These are phyloP conservation scores for Colletotrichum kahawae DNA, from an alignment of 2,329 filamentous ascomycete genomes.

Conservation along the genomic window DNA sequence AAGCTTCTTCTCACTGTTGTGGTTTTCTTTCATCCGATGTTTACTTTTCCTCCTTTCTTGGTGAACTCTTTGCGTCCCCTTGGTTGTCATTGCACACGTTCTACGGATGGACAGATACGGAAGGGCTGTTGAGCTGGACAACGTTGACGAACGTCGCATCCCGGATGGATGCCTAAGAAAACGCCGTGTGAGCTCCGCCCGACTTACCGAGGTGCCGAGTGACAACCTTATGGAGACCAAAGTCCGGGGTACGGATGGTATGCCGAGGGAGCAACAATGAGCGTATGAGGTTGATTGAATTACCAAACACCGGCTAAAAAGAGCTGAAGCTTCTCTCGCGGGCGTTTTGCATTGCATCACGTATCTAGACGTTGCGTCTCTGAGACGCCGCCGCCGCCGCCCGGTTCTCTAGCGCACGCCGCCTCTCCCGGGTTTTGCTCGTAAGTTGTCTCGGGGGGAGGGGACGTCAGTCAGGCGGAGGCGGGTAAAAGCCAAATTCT, in stretches of 20 bases:
- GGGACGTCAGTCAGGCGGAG: too few species aligned
- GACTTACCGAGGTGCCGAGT: not conserved
- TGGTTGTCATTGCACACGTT: not conserved
- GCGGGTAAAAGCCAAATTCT: not conserved
- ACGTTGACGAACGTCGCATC: not conserved
- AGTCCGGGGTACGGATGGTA: too few species aligned
- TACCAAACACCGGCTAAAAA: not conserved
- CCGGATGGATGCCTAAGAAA: not conserved
- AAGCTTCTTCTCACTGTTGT: too few species aligned
- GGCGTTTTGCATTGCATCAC: not conserved
- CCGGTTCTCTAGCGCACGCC: not conserved
- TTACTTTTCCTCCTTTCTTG: not conserved
- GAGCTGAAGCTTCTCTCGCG: not conserved
- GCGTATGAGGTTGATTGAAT: not conserved
- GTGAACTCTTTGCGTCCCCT: too few species aligned
- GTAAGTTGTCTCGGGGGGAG: conserved; percentile 2
- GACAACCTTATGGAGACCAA: not conserved
- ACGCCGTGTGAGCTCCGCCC: not conserved
- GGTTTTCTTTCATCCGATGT: not conserved
- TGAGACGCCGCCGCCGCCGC: not conserved
- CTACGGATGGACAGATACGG: not conserved
- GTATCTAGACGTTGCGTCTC: not conserved
- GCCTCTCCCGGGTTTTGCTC: conserved; percentile 18
- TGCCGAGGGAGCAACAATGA: not conserved
- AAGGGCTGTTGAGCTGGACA: not conserved